Evolutionary conservation across 192 early-diverging fungal genomes (phyloP).

Genomic region (Backusella sp.): DNA sequence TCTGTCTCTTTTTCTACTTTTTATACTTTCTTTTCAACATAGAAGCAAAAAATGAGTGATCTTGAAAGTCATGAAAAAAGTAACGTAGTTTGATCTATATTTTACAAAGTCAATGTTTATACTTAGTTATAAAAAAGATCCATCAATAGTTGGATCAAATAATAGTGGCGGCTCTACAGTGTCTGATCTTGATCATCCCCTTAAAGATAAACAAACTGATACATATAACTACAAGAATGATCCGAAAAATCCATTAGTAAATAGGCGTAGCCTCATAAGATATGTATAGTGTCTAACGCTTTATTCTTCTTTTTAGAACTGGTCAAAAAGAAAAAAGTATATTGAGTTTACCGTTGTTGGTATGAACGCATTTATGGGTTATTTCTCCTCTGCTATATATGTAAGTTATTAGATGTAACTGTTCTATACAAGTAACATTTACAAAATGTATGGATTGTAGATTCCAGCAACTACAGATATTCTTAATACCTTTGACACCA

Average conservation of each 20-base stretch:
- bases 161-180: background rate
- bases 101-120: background rate
- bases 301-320: constrained; percentile 10
- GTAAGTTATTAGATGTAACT: constrained; percentile 3
- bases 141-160: background rate
- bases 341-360: constrained; percentile 2
- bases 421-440: background rate
- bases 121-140: background rate
- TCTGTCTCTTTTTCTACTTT: background rate
- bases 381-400: constrained; percentile 22
- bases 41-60: background rate
- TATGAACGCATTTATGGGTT: constrained; percentile 24
- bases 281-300: background rate
- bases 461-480: constrained; percentile 21
- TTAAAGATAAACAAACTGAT: background rate
- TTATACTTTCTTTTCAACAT: background rate
- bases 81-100: background rate
- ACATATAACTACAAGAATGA: constrained; percentile 4
- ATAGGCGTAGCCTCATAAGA: background rate
- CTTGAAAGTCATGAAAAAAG: background rate
- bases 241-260: constrained; percentile 21
- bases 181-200: background rate
- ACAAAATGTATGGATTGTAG: background rate
- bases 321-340: constrained; percentile 16
- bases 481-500: constrained; percentile 12